A percentile compares a stretch with the other conserved stretches of the same genome.
Evolutionary conservation across 768 basidiomycete genomes (phyloP).

Genomic region (Termitomyces sp.): DNA sequence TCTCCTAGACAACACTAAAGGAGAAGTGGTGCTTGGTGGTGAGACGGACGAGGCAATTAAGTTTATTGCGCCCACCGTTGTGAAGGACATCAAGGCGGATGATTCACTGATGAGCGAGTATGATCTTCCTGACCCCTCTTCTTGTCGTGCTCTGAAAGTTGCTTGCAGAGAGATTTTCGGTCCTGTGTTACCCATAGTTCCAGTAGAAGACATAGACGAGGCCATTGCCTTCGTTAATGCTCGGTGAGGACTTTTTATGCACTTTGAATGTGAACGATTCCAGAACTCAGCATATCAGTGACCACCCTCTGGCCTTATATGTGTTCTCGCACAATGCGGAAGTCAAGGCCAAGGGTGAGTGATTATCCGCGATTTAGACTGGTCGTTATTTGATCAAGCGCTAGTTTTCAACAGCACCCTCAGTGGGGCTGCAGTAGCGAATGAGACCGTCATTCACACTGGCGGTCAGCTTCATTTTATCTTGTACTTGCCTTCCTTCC

Average conservation of each 20-base stretch:
- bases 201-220: constrained; percentile 63
- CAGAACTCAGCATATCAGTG: constrained; percentile 29
- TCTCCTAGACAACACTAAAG: constrained; percentile 61
- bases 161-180: constrained; percentile 73
- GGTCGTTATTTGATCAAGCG: not conserved
- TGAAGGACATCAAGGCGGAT: constrained; percentile 51
- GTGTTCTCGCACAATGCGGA: constrained; percentile 59
- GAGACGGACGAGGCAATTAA: constrained; percentile 46
- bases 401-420: constrained; percentile 64
- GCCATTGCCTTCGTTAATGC: constrained; percentile 65
- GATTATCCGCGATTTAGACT: not conserved
- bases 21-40: constrained; percentile 61
- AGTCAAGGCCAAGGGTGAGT: constrained; percentile 57
- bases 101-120: constrained; percentile 79
- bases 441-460: constrained; percentile 62
- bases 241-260: constrained; percentile 30
- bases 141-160: not conserved
- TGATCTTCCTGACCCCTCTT: constrained; percentile 16
- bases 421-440: constrained; percentile 65
- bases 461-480: constrained; percentile 34
- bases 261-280: not conserved
- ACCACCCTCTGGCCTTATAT: constrained; percentile 72
- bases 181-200: constrained; percentile 70
- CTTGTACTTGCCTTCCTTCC: not conserved
- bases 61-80: constrained; percentile 70